These are phyloP conservation scores for Tetradesmus lagerheimii DNA, from an alignment of 139 green algal species.

Conservation along the genomic window DNA sequence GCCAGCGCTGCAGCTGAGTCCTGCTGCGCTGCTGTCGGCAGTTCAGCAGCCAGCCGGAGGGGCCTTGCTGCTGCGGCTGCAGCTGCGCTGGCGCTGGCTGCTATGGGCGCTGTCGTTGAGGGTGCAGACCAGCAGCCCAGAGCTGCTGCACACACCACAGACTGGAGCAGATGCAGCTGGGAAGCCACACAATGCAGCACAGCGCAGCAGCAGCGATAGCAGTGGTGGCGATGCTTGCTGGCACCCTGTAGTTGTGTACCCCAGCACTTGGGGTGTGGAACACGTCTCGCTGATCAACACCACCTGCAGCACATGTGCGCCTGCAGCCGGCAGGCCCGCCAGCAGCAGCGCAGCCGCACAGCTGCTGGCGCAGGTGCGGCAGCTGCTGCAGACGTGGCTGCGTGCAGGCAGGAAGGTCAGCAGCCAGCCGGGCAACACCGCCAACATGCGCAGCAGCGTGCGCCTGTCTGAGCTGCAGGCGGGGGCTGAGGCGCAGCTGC, in stretches of 20 bases:
- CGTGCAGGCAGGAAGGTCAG: slow-evolving; percentile 3
- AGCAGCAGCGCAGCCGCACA: not conserved
- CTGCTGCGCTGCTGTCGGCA: not conserved
- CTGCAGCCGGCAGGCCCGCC: not conserved
- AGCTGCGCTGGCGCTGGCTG: slow-evolving; percentile 23
- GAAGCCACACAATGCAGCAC: not conserved
- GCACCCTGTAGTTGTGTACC: slow-evolving; percentile 19
- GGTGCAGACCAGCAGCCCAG: not conserved
- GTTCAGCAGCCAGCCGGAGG: not conserved
- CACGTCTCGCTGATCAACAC: slow-evolving; percentile 14
- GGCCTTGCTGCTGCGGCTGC: slow-evolving; percentile 13
- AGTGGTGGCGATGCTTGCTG: not conserved
- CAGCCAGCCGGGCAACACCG: not conserved
- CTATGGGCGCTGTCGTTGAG: not conserved
- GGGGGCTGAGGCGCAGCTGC: not conserved
- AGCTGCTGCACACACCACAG: not conserved
- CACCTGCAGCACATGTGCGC: not conserved
- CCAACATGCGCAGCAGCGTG: slow-evolving; percentile 13
- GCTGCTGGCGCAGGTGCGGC: slow-evolving; percentile 6
- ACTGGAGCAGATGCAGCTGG: not conserved
- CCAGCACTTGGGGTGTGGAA: slow-evolving; percentile 9
- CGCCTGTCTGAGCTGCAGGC: not conserved
- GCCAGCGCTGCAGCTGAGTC: not conserved
- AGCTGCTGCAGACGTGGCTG: slow-evolving; percentile 6
- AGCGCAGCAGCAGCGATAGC: not conserved